Evolutionary conservation across 2,329 filamentous ascomycete species (phyloP).

Genomic region (Laburnicola sp.): DNA sequence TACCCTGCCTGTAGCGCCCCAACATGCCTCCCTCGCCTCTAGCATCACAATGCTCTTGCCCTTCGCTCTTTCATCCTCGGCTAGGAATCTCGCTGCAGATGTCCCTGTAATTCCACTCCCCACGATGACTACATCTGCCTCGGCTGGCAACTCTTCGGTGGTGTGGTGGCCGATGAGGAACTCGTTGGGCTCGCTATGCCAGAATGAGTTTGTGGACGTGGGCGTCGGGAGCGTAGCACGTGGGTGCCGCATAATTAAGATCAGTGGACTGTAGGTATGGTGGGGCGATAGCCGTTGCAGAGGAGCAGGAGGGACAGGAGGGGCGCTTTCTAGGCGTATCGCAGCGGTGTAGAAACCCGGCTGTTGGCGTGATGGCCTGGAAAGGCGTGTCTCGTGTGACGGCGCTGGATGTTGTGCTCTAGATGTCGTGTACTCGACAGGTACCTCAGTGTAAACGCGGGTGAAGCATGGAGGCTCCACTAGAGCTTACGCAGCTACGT

Average conservation of each 20-base stretch:
- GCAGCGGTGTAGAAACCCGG: neutral
- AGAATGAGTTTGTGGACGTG: slow-evolving; percentile 68
- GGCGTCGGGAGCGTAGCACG: slow-evolving; percentile 59
- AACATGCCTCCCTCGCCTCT: slow-evolving; percentile 78
- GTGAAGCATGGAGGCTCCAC: neutral
- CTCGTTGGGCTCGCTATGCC: slow-evolving; percentile 69
- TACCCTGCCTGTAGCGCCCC: slow-evolving; percentile 80
- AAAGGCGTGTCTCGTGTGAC: neutral
- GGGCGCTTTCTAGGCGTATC: neutral
- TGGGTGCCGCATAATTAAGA: slow-evolving; percentile 38
- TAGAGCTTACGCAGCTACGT: slow-evolving; percentile 9
- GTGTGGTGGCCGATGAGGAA: slow-evolving; percentile 69
- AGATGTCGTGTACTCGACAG: slow-evolving; percentile 3
- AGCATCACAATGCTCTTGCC: slow-evolving; percentile 67
- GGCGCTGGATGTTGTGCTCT: neutral
- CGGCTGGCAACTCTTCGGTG: slow-evolving; percentile 63
- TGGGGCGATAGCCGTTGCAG: neutral
- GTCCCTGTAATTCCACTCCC: slow-evolving; percentile 78
- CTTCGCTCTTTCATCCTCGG: slow-evolving; percentile 48
- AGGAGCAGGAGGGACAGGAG: neutral
- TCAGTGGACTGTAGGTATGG: neutral
- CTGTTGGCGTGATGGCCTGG: neutral
- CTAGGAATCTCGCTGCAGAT: slow-evolving; percentile 67
- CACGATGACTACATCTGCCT: slow-evolving; percentile 70
- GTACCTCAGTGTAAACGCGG: slow-evolving; percentile 3